These are phyloP conservation scores for Globisporangium nagaii DNA, from an alignment of 352 stramenopile species.

Conservation along the genomic window DNA sequence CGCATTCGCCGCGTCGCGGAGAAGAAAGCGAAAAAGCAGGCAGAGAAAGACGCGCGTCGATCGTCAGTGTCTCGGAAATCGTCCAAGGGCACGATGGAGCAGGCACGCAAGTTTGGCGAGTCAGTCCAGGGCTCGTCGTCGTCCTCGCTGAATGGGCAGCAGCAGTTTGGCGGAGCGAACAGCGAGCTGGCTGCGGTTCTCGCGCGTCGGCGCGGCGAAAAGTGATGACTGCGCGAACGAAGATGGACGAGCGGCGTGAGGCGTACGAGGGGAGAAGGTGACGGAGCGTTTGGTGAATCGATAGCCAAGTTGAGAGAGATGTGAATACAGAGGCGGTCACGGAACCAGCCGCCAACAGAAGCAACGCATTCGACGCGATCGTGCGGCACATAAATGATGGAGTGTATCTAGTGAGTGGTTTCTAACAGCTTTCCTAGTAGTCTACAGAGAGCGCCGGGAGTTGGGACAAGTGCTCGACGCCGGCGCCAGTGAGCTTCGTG, in stretches of 20 bases:
- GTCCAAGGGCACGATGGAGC: constrained; percentile 46
- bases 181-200: constrained; percentile 79
- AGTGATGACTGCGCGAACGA: too few relatives aligned
- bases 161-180: constrained; percentile 56
- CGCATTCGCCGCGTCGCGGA: constrained; percentile 72
- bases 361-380: not conserved
- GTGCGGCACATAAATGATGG: not conserved
- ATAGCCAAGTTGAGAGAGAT: not conserved
- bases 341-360: not conserved
- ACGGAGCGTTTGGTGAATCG: not conserved
- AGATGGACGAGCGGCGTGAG: constrained; percentile 10
- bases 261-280: too few relatives aligned
- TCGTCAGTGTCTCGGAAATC: constrained; percentile 30
- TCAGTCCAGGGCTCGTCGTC: constrained; percentile 22
- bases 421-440: constrained; percentile 14
- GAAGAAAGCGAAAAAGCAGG: constrained; percentile 85
- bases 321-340: not conserved
- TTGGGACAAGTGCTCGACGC: constrained; percentile 41
- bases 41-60: constrained; percentile 62
- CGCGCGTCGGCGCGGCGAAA: constrained; percentile 50
- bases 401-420: not conserved
- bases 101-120: constrained; percentile 79
- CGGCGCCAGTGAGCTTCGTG: constrained; percentile 54
- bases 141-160: constrained; percentile 23
- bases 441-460: constrained; percentile 49